Evolutionary conservation across 202 grass and related monocot species (phyloP).

Genomic region (Zoysia matrella): DNA sequence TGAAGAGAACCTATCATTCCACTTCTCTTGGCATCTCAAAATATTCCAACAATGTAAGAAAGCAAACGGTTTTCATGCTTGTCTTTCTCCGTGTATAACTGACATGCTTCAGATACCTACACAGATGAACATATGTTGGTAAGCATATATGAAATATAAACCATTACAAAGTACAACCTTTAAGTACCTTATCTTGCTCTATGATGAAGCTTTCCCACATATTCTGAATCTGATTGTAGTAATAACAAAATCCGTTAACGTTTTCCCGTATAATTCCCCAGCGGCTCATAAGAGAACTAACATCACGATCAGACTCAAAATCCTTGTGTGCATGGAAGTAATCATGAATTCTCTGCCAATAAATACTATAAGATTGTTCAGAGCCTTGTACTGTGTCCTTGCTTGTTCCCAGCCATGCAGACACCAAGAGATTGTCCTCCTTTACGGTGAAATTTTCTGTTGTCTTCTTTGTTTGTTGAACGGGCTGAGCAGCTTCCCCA

Average conservation of each 20-base stretch:
- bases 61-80: too few species aligned
- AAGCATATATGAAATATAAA: background rate
- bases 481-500: too few species aligned
- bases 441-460: background rate
- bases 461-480: too few species aligned
- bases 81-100: background rate
- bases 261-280: background rate
- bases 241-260: background rate
- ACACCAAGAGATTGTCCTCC: background rate
- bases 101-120: background rate
- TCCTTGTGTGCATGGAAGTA: background rate
- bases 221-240: background rate
- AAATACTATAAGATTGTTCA: background rate
- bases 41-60: too few species aligned
- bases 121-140: background rate
- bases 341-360: background rate
- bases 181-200: background rate
- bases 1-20: background rate
- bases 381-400: background rate
- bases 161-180: background rate
- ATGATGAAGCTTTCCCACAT: background rate
- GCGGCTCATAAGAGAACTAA: background rate
- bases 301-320: background rate
- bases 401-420: background rate
- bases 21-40: background rate